Percentiles rank a stretch among this genome's conserved stretches.
phyloP scores from a whole-genome alignment of 1,139 yeast genomes.

The Meyerozyma athensensis region DNA sequence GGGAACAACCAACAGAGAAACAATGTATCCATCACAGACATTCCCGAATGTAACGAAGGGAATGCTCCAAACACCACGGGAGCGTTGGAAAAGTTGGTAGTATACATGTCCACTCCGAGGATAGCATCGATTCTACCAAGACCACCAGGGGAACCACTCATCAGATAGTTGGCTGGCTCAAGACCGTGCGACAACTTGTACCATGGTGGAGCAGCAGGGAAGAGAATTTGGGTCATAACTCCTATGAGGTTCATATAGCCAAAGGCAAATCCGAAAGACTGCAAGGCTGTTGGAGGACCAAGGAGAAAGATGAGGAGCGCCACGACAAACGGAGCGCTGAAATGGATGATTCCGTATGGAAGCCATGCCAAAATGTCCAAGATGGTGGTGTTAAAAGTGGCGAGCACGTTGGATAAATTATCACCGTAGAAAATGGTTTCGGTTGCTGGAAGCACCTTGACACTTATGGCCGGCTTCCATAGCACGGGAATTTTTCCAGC shows the following conservation, averaged over 20 bases:
- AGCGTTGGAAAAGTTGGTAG: slow-evolving; percentile 80
- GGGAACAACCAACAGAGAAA: slow-evolving; percentile 85
- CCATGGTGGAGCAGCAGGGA: slow-evolving; percentile 99
- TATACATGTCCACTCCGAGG: slow-evolving; percentile 78
- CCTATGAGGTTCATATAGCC: slow-evolving; percentile 96
- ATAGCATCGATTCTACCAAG: slow-evolving; percentile 80
- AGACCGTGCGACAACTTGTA: slow-evolving; percentile 82
- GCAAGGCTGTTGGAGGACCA: slow-evolving; percentile 87
- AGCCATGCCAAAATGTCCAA: slow-evolving; percentile 90
- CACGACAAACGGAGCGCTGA: slow-evolving; percentile 82
- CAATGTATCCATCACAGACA: slow-evolving; percentile 88
- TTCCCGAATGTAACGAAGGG: slow-evolving; percentile 93
- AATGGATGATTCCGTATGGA: slow-evolving; percentile 92
- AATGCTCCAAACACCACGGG: slow-evolving; percentile 98
- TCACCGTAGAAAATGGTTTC: slow-evolving; percentile 95
- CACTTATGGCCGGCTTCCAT: slow-evolving; percentile 87
- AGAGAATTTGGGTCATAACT: slow-evolving; percentile 68
- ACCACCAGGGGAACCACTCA: slow-evolving; percentile 97
- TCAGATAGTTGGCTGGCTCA: slow-evolving; percentile 84
- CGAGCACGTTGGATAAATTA: slow-evolving; percentile 80
- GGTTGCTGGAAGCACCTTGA: slow-evolving; percentile 86
- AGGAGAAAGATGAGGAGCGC: slow-evolving; percentile 76
- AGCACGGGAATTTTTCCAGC: slow-evolving; percentile 71
- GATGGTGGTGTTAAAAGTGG: slow-evolving; percentile 61
- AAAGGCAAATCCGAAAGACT: slow-evolving; percentile 89